These are phyloP conservation scores for Metarhizium robertsii DNA, from an alignment of 2,329 filamentous ascomycete species.

Conservation along the genomic window DNA sequence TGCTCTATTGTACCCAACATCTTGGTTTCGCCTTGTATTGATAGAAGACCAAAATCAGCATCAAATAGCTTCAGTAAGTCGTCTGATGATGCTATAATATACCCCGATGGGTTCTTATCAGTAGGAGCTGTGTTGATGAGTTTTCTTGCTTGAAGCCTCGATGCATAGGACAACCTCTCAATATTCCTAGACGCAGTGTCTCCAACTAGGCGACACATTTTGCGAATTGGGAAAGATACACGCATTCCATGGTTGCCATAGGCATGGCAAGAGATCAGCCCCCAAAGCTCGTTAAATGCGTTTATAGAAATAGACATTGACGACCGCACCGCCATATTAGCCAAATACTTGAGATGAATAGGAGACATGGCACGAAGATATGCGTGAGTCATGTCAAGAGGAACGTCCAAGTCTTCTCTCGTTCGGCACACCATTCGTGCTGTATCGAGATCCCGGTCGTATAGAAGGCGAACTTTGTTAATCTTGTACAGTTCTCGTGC, in stretches of 20 bases:
- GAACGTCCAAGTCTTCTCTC: slow-evolving; percentile 60
- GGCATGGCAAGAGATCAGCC: slow-evolving; percentile 75
- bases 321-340: slow-evolving; percentile 83
- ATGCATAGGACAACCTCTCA: slow-evolving; percentile 78
- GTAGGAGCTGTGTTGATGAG: slow-evolving; percentile 79
- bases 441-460: slow-evolving; percentile 73
- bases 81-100: slow-evolving; percentile 83
- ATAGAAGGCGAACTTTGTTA: slow-evolving; percentile 81
- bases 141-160: slow-evolving; percentile 74
- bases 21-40: slow-evolving; percentile 82
- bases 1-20: slow-evolving; percentile 67
- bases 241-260: slow-evolving; percentile 74
- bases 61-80: slow-evolving; percentile 77
- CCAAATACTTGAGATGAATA: slow-evolving; percentile 78
- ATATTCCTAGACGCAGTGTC: slow-evolving; percentile 83
- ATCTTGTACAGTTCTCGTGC: slow-evolving; percentile 82
- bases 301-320: slow-evolving; percentile 94
- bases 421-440: slow-evolving; percentile 74
- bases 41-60: slow-evolving; percentile 77
- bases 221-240: slow-evolving; percentile 84
- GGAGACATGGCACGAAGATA: slow-evolving; percentile 87
- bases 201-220: slow-evolving; percentile 82
- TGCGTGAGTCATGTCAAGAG: slow-evolving; percentile 74
- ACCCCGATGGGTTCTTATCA: slow-evolving; percentile 73
- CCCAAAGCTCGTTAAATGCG: slow-evolving; percentile 79